phyloP scores from a whole-genome alignment of 805 yeast species.

The Lachancea fermentati region DNA sequence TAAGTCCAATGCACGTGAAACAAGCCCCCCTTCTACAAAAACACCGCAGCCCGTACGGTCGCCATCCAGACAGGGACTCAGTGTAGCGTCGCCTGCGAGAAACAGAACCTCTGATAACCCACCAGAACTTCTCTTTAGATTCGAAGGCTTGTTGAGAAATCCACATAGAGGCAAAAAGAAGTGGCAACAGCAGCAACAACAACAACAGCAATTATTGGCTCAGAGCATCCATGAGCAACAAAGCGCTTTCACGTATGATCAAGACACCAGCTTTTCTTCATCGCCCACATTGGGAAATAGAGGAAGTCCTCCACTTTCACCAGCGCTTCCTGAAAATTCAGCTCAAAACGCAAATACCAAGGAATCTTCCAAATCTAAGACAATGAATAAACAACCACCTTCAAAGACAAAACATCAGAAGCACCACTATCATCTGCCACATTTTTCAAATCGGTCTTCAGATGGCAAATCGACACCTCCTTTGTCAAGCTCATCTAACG shows the following conservation, averaged over 20 bases:
- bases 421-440: conserved; percentile 24
- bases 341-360: conserved; percentile 1
- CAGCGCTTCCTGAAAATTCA: neutral
- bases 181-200: conserved; percentile 22
- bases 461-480: conserved; percentile 9
- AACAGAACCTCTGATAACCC: conserved; percentile 21
- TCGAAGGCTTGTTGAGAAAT: conserved; percentile 38
- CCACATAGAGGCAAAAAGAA: conserved; percentile 34
- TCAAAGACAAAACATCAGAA: conserved; percentile 14
- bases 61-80: conserved; percentile 18
- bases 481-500: conserved; percentile 7
- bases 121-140: conserved; percentile 40
- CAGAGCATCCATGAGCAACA: conserved; percentile 22
- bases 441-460: conserved; percentile 16
- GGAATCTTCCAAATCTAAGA: conserved; percentile 3
- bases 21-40: conserved; percentile 6
- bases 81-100: conserved; percentile 22
- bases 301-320: conserved; percentile 5
- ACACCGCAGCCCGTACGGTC: conserved; percentile 5
- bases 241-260: conserved; percentile 1
- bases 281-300: conserved; percentile 1
- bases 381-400: conserved; percentile 4
- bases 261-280: neutral
- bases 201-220: conserved; percentile 23
- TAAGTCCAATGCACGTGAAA: conserved; percentile 7